These are phyloP conservation scores for Hyphodiscus hymeniophilus DNA, from an alignment of 495 filamentous ascomycete genomes.

Conservation along the genomic window DNA sequence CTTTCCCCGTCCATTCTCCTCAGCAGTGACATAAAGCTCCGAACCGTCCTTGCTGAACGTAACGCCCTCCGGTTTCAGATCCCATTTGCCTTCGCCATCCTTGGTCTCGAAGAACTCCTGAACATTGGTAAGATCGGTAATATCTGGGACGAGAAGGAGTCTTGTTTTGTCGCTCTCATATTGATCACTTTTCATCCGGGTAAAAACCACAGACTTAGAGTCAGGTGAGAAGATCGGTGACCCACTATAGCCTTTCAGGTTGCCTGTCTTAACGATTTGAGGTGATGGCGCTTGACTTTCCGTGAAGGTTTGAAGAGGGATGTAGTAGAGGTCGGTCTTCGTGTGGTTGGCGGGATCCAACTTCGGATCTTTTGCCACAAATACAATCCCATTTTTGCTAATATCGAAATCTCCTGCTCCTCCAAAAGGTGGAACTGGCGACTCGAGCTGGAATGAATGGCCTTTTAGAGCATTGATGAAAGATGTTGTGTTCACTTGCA, in stretches of 20 bases:
- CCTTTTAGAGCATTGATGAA: constrained; percentile 48
- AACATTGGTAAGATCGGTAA: constrained; percentile 51
- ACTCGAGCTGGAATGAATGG: constrained; percentile 22
- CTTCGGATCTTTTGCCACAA: constrained; percentile 68
- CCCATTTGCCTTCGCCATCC: constrained; percentile 59
- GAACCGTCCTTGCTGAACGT: constrained; percentile 58
- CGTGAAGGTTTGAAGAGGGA: constrained; percentile 53
- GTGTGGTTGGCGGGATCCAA: constrained; percentile 75
- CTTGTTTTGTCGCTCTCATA: constrained; percentile 89
- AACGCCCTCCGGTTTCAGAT: constrained; percentile 55
- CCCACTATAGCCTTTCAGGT: constrained; percentile 61
- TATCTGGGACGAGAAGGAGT: constrained; percentile 54
- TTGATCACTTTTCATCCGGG: constrained; percentile 68
- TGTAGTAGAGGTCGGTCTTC: constrained; percentile 67
- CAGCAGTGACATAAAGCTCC: constrained; percentile 56
- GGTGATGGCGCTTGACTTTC: constrained; percentile 38
- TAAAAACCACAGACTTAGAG: constrained; percentile 67
- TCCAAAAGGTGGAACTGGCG: constrained; percentile 51
- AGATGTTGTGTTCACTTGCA: constrained; percentile 30
- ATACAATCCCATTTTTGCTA: constrained; percentile 53
- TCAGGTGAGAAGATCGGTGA: constrained; percentile 70
- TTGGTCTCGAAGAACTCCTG: constrained; percentile 54
- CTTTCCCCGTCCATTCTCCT: constrained; percentile 53
- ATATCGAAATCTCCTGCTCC: constrained; percentile 50
- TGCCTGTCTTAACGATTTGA: constrained; percentile 37